These are phyloP conservation scores for Coleophoma crateriformis DNA, from an alignment of 2,329 filamentous ascomycete genomes.

Conservation along the genomic window DNA sequence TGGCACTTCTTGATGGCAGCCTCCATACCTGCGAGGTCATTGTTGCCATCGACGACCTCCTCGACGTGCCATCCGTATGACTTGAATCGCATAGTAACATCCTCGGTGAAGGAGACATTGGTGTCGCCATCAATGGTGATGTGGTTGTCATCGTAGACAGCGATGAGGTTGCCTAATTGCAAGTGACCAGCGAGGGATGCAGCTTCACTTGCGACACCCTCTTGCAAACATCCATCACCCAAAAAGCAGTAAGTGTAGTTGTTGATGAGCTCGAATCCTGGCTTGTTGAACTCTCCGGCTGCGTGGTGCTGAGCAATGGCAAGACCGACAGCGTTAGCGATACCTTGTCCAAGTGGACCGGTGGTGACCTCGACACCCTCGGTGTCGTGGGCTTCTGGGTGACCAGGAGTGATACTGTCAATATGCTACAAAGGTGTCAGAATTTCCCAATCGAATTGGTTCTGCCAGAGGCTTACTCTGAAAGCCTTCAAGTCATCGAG, in stretches of 20 bases:
- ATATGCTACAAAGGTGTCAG: constrained; percentile 32
- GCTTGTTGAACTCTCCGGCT: constrained; percentile 92
- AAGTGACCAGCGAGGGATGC: constrained; percentile 90
- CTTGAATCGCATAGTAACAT: constrained; percentile 92
- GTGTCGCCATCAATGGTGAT: constrained; percentile 94
- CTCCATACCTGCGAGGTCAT: constrained; percentile 83
- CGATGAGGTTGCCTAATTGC: constrained; percentile 95
- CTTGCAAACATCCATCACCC: constrained; percentile 97
- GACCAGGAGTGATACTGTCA: constrained; percentile 81
- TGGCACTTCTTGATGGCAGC: constrained; percentile 80
- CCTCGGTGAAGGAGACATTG: constrained; percentile 94
- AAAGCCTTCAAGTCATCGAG: constrained; percentile 94
- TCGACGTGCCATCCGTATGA: constrained; percentile 93
- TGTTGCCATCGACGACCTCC: constrained; percentile 80
- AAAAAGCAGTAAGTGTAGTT: constrained; percentile 98
- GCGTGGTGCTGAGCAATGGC: constrained; percentile 95
- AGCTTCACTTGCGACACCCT: constrained; percentile 93
- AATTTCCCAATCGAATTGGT: constrained; percentile 1
- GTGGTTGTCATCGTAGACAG: constrained; percentile 97
- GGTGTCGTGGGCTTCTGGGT: constrained; percentile 95
- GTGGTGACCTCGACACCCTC: constrained; percentile 97
- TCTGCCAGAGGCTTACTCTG: constrained; percentile 60
- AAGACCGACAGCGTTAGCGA: constrained; percentile 95
- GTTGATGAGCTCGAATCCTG: constrained; percentile 82
- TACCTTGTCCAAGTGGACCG: constrained; percentile 94